phyloP scores from a whole-genome alignment of 768 basidiomycete species.

The Tubosaeta brunneosetosa region DNA sequence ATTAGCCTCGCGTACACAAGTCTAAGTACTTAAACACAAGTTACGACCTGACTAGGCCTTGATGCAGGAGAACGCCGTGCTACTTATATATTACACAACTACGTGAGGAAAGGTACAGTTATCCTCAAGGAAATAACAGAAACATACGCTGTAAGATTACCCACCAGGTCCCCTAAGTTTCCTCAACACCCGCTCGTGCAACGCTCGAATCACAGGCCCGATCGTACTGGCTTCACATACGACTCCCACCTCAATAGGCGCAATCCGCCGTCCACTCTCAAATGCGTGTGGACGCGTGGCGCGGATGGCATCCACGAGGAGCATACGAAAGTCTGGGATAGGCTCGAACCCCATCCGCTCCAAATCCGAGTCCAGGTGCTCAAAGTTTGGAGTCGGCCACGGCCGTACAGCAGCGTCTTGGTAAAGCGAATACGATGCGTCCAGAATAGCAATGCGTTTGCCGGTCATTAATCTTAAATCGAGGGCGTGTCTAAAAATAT shows the following conservation, averaged over 20 bases:
- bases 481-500: constrained; percentile 56
- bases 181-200: constrained; percentile 46
- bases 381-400: not conserved
- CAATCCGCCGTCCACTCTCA: constrained; percentile 35
- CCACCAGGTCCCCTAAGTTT: constrained; percentile 18
- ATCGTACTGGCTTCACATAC: constrained; percentile 53
- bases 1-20: too few relatives aligned
- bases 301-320: constrained; percentile 48
- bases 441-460: constrained; percentile 65
- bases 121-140: not conserved
- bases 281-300: constrained; percentile 17
- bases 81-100: too few relatives aligned
- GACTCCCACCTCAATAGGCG: constrained; percentile 57
- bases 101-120: too few relatives aligned
- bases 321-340: constrained; percentile 54
- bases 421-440: constrained; percentile 63
- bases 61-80: too few relatives aligned
- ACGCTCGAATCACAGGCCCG: constrained; percentile 41
- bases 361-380: not conserved
- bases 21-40: too few relatives aligned
- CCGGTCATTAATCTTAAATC: constrained; percentile 73
- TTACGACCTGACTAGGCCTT: too few relatives aligned
- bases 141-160: constrained; percentile 1
- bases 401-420: not conserved
- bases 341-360: constrained; percentile 43